Conservation (phyloP, 176 grass and related monocot species). For the Raddia distichophylla region DNA sequence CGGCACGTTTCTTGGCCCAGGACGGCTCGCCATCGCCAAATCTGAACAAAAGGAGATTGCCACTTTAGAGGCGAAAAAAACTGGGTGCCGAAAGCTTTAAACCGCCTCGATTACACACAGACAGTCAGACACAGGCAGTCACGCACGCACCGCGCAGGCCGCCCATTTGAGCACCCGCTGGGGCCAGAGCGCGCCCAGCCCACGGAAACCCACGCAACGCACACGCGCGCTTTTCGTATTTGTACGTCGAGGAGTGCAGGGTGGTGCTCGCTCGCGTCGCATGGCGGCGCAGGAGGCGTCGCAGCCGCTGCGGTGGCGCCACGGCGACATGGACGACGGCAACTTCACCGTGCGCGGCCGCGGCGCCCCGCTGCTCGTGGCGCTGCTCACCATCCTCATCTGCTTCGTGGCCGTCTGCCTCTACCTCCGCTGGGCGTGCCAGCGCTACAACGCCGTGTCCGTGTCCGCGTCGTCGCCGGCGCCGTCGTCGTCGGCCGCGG, state of each 20-base stretch:
- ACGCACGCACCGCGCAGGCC: neutral
- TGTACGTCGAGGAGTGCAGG: neutral
- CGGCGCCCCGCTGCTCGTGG: constrained; percentile 37
- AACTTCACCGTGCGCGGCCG: constrained; percentile 41
- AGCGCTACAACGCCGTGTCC: constrained; percentile 25
- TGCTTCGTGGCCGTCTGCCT: constrained; percentile 52
- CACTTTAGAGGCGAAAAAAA: constrained; percentile 16
- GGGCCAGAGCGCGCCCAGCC: neutral
- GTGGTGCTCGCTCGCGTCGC: neutral
- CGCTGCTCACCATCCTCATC: constrained; percentile 33
- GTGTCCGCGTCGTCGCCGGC: neutral
- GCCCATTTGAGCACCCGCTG: constrained; percentile 15
- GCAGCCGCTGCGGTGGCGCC: constrained; percentile 36
- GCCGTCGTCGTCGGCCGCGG: neutral
- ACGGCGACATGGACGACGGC: constrained; percentile 51
- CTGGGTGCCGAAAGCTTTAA: neutral
- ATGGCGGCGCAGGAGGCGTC: constrained; percentile 58
- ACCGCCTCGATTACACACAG: neutral
- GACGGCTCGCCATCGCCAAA: neutral
- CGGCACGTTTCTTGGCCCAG: constrained; percentile 11
- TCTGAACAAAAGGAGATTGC: neutral
- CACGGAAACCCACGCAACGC: constrained; percentile 18
- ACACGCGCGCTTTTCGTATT: neutral
- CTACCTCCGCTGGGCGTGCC: constrained; percentile 54
- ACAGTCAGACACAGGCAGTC: neutral